Evolutionary conservation across 2,329 filamentous ascomycete species (phyloP).

Genomic region (Aureobasidium melanogenum): DNA sequence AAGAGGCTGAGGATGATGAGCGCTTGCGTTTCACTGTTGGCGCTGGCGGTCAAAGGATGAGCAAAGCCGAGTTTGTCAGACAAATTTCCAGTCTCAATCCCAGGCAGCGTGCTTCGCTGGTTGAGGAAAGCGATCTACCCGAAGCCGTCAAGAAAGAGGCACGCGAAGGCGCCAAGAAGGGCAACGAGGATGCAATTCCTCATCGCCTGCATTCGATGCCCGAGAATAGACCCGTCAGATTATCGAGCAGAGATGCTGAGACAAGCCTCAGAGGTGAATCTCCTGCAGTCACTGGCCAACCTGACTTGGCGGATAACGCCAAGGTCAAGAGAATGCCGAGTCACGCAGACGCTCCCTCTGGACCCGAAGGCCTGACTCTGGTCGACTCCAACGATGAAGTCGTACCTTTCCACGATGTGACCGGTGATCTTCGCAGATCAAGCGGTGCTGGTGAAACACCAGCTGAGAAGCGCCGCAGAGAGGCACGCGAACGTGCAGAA

Average conservation of each 20-base stretch:
- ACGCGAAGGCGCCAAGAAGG: conserved; percentile 28
- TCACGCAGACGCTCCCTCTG: conserved; percentile 10
- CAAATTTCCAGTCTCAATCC: conserved; percentile 66
- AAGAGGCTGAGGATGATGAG: conserved; percentile 54
- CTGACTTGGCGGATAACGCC: not conserved
- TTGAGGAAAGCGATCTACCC: conserved; percentile 40
- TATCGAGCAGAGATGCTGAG: not conserved
- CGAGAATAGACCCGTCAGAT: conserved; percentile 15
- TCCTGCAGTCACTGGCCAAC: not conserved
- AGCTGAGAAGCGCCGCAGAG: conserved; percentile 36
- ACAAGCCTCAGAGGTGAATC: not conserved
- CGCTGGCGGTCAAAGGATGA: conserved; percentile 65
- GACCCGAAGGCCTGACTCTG: conserved; percentile 30
- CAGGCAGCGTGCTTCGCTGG: conserved; percentile 46
- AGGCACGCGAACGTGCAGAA: conserved; percentile 20
- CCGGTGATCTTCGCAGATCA: conserved; percentile 19
- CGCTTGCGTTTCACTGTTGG: conserved; percentile 69
- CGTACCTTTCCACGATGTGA: conserved; percentile 40
- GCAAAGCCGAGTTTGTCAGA: conserved; percentile 68
- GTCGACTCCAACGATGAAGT: conserved; percentile 37
- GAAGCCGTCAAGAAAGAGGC: conserved; percentile 40
- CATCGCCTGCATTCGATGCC: conserved; percentile 23
- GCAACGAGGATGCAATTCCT: not conserved
- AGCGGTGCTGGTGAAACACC: conserved; percentile 24
- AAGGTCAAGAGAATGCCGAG: conserved; percentile 12